Evolutionary conservation across 805 yeast genomes (phyloP), one percentile per base, ranked within the genome.

Genomic region (Nakazawaea sp.): DNA sequence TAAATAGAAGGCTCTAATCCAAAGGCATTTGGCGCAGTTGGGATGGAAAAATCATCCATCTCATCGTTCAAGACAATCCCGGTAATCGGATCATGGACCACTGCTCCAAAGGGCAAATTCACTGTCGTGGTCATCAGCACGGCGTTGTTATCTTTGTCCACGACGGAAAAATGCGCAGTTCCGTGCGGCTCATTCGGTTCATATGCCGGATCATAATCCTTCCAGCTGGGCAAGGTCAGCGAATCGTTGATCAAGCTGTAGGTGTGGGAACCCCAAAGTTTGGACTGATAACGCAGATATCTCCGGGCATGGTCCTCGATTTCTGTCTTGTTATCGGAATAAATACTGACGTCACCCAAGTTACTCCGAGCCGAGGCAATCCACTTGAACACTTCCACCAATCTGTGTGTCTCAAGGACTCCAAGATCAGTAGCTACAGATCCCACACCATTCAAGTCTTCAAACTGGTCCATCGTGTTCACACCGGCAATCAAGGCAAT

Each of bases 321-420:
- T 29, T 49, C 49, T 8, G 52, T 52, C 18, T 42, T 30, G 38
- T 54, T 48, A 2, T 40, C 36, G 26, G 53, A 56, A 33, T 49
- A 51, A 7, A 53, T 43, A 1, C 57, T 55, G 13, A 62, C 48
- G 50, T 87, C 96, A 0, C 97, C 97, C 18, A 90, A 66, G 47
- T 86, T 72, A n/a, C 89, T 76, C 44, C 97, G 68, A 0, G 81
- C 90, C 10, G 90, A 71, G 0, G 89, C 85, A 73, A 87, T 72
- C 96, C 96, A 90, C 58, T 90, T 90, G 95, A 90, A 86, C 3
- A 83, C 62, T 58, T 90, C 98, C 9, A 87, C 62, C 6, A 87
- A 52, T 38, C 84, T 66, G 50, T 85, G 97, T 2, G 78, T 63
- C 11, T 72, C 67, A 10, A 70, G 41, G 7, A 68, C 65, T 18